Evolutionary conservation across 2,329 filamentous ascomycete genomes (phyloP), one percentile per base, ranked within the genome.

Genomic region (Xylaria sp.): DNA sequence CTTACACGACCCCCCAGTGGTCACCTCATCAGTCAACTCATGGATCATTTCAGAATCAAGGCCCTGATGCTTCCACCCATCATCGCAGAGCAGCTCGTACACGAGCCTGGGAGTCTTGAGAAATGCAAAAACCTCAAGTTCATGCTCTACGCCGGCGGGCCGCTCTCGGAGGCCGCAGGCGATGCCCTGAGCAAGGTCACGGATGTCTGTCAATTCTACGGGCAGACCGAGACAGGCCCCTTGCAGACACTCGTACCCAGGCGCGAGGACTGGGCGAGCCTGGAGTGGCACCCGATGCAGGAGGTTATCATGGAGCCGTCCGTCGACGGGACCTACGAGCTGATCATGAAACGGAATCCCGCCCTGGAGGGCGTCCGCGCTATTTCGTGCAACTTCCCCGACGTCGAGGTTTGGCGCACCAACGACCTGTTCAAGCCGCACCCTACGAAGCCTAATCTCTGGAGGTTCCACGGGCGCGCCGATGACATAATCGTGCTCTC

Each of bases 341-440:
- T 65, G 56, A 52, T 54, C 18, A 41, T 65, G 38, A 53, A 51
- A 22, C 48, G 48, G 18, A 56, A 65, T 19, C 48, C 48, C 2
- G 34, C 39, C 2, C 49, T 58, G 9, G 59, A 57, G 39, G 46
- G 48, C n/a, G 21, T 56, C 34, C 58, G 56, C 9, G 38, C 39
- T 20, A 42, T 58, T 7, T 57, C 56, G 1, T 54, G 54, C 20
- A 61, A 59, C 34, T 55, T 61, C 18, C 61, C 61, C 2, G 39
- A 62, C n/a, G 44, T 60, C 11, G 52, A 60, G 22, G 50, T 58
- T 1, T 63, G 60, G 54, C 56, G 52, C 20, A 60, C 63, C 1
- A 57, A 52, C 17, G 63, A 65, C 17, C 52, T 91, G 88, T 78
- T 91, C 13, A 22, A 39, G 11, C 39, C 18, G 9, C 54, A 52